Conservation (phyloP, 495 filamentous ascomycete genomes). For the Talaromyces trachyspermus region DNA sequence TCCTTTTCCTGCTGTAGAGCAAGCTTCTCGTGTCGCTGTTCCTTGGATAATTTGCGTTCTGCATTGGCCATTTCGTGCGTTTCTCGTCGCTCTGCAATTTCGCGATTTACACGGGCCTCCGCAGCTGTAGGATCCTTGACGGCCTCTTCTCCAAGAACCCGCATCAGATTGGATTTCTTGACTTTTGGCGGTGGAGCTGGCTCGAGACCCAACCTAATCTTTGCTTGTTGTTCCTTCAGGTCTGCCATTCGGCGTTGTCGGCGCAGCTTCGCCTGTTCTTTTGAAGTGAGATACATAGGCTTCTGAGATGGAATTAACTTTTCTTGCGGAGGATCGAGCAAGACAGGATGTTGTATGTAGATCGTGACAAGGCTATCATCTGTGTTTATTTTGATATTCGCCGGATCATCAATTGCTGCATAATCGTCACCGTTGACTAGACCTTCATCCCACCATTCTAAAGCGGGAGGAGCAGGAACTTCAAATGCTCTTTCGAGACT, state of each 20-base stretch:
- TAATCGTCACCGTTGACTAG: conserved; percentile 70
- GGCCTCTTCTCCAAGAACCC: conserved; percentile 92
- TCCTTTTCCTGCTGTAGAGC: conserved; percentile 79
- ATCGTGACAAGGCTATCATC: conserved; percentile 77
- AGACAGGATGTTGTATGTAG: conserved; percentile 91
- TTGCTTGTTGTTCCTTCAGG: conserved; percentile 91
- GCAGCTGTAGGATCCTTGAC: conserved; percentile 97
- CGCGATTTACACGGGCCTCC: conserved; percentile 83
- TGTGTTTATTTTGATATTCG: conserved; percentile 65
- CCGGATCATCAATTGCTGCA: conserved; percentile 52
- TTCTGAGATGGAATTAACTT: conserved; percentile 71
- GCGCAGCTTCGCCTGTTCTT: conserved; percentile 85
- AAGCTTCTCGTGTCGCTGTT: conserved; percentile 81
- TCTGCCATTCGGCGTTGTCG: conserved; percentile 86
- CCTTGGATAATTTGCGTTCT: conserved; percentile 83
- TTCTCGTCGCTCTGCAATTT: conserved; percentile 77
- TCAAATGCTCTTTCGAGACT: conserved; percentile 84
- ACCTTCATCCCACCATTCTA: conserved; percentile 98
- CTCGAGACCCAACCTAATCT: conserved; percentile 83
- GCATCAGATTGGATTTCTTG: conserved; percentile 94
- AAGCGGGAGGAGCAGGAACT: conserved; percentile 71
- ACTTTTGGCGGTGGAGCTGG: conserved; percentile 89
- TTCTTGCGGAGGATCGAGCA: conserved; percentile 84
- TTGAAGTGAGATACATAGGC: conserved; percentile 85
- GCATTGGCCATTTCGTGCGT: conserved; percentile 75